Percentiles rank a stretch among this genome's conserved stretches.
These are phyloP conservation scores for Alternaria novae-zelandiae DNA, from an alignment of 2,329 filamentous ascomycete species.

Conservation along the genomic window DNA sequence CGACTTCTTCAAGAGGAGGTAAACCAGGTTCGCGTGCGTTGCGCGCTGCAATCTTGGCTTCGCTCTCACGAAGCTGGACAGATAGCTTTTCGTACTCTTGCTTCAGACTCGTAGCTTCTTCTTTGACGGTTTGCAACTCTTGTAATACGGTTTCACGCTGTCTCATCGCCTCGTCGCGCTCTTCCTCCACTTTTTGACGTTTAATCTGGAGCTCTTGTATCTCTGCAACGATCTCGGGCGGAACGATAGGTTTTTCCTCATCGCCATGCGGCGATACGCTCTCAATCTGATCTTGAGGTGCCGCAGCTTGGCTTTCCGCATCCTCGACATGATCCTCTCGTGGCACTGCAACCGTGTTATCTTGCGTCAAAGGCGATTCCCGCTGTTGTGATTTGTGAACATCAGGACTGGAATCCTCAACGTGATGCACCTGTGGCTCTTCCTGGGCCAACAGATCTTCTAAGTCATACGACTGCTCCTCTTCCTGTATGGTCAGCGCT, in stretches of 20 bases:
- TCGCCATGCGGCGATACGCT: not conserved
- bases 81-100: not conserved
- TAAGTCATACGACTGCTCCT: not conserved
- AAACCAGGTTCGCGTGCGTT: not conserved
- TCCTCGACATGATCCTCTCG: not conserved
- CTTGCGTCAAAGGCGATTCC: not conserved
- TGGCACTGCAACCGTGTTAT: not conserved
- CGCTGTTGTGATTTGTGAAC: not conserved
- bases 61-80: not conserved
- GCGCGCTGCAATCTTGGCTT: not conserved
- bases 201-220: not conserved
- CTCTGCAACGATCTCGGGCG: not conserved
- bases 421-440: not conserved
- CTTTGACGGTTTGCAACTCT: slow-evolving; percentile 1
- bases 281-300: not conserved
- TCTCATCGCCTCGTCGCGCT: not conserved
- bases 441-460: not conserved
- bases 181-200: not conserved
- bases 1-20: not conserved
- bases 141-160: not conserved
- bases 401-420: not conserved
- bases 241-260: not conserved
- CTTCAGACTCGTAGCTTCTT: not conserved
- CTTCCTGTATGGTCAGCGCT: not conserved
- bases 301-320: not conserved